Evolutionary conservation across 2,329 filamentous ascomycete species (phyloP).

Genomic region (Paecilomyces variotii): DNA sequence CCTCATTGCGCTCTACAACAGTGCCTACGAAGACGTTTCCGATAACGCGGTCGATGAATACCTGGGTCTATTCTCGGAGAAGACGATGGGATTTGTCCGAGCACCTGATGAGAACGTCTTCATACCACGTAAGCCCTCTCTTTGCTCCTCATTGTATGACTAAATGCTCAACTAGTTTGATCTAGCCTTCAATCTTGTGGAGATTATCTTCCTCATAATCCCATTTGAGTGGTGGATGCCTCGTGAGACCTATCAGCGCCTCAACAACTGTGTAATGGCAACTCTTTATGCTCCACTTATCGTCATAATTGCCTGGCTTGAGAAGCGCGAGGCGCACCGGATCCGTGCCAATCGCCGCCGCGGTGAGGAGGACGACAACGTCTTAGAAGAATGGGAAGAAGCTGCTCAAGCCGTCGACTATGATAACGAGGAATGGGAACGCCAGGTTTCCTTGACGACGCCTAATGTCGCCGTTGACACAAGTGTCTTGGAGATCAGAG

Average conservation of each 20-base stretch:
- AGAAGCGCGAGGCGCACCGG: slow-evolving; percentile 55
- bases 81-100: slow-evolving; percentile 93
- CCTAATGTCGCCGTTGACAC: slow-evolving; percentile 76
- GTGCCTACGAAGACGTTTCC: slow-evolving; percentile 89
- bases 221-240: slow-evolving; percentile 95
- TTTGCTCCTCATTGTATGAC: neutral
- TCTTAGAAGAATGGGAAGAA: slow-evolving; percentile 89
- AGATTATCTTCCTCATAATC: slow-evolving; percentile 68
- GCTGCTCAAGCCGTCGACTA: slow-evolving; percentile 62
- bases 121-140: slow-evolving; percentile 56
- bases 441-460: slow-evolving; percentile 65
- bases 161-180: neutral
- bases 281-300: slow-evolving; percentile 78
- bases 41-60: slow-evolving; percentile 91
- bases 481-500: slow-evolving; percentile 56
- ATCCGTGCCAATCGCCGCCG: slow-evolving; percentile 67
- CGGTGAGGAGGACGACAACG: slow-evolving; percentile 85
- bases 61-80: slow-evolving; percentile 83
- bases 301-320: slow-evolving; percentile 65
- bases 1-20: slow-evolving; percentile 94
- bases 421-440: slow-evolving; percentile 68
- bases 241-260: slow-evolving; percentile 60
- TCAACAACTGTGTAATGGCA: slow-evolving; percentile 88
- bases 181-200: slow-evolving; percentile 75
- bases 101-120: slow-evolving; percentile 98